Evolutionary conservation across 768 basidiomycete genomes (phyloP).

Genomic region (Leccinum variicolor): DNA sequence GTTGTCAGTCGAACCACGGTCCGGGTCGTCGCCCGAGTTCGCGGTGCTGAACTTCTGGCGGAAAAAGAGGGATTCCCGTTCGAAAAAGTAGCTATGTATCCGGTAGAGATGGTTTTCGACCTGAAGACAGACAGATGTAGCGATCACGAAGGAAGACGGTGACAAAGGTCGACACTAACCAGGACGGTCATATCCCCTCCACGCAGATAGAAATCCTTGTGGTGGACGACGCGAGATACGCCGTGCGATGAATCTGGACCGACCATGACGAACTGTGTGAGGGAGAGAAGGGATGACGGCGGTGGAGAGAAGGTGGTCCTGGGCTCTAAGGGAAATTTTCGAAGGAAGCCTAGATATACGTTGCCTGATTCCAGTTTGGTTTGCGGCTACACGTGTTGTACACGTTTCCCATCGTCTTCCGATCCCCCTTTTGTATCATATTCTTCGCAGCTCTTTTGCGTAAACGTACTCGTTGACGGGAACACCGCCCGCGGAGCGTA

Average conservation of each 20-base stretch:
- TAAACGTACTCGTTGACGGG: slow-evolving; percentile 22
- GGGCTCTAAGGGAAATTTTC: slow-evolving; percentile 35
- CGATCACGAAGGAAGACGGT: background rate
- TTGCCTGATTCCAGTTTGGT: slow-evolving; percentile 26
- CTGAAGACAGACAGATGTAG: slow-evolving; percentile 34
- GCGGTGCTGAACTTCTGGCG: slow-evolving; percentile 32
- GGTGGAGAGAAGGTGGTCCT: slow-evolving; percentile 21
- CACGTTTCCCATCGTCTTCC: slow-evolving; percentile 27
- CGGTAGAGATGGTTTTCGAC: slow-evolving; percentile 54
- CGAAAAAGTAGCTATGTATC: slow-evolving; percentile 61
- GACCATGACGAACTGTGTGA: slow-evolving; percentile 23
- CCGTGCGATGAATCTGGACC: slow-evolving; percentile 23
- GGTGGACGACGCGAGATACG: slow-evolving; percentile 31
- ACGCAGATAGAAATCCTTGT: slow-evolving; percentile 51
- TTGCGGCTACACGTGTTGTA: slow-evolving; percentile 35
- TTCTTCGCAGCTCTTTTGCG: slow-evolving; percentile 21
- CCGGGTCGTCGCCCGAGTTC: slow-evolving; percentile 27
- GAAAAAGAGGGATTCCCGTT: slow-evolving; percentile 56
- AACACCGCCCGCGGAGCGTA: slow-evolving; percentile 3
- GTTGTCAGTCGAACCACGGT: slow-evolving; percentile 36
- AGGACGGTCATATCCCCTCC: slow-evolving; percentile 58
- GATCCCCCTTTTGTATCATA: slow-evolving; percentile 17
- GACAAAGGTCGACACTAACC: slow-evolving; percentile 34
- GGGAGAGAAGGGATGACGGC: slow-evolving; percentile 29
- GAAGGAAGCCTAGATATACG: slow-evolving; percentile 36